phyloP scores from a whole-genome alignment of 2,329 filamentous ascomycete genomes.

The Macroventuria anomochaeta region DNA sequence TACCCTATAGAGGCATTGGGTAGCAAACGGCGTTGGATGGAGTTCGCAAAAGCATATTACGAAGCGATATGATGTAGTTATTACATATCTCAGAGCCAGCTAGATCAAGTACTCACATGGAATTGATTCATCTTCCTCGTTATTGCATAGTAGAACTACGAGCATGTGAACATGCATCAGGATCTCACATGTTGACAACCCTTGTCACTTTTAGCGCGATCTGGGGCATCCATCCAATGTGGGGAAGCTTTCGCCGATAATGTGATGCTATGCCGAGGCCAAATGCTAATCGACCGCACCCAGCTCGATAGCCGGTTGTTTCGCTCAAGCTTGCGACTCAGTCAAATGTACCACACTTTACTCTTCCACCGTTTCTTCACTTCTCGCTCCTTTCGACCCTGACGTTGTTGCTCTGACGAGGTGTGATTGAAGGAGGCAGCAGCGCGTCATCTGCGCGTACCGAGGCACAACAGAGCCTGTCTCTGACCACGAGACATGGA shows the following conservation, averaged over 20 bases:
- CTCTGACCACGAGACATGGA: constrained; percentile 35
- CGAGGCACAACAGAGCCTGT: constrained; percentile 31
- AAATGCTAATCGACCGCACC: constrained; percentile 29
- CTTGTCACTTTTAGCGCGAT: constrained; percentile 27
- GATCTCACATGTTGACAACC: constrained; percentile 38
- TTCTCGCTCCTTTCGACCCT: not conserved
- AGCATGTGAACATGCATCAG: constrained; percentile 25
- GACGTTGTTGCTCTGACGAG: not conserved
- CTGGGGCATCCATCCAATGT: constrained; percentile 26
- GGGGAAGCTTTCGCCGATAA: constrained; percentile 40
- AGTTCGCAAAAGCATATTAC: constrained; percentile 17
- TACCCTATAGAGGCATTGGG: constrained; percentile 11
- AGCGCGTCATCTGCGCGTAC: constrained; percentile 22
- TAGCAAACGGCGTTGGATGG: constrained; percentile 15
- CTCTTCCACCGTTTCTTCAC: not conserved
- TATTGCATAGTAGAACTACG: not conserved
- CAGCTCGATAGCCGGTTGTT: constrained; percentile 23
- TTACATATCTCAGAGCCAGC: not conserved
- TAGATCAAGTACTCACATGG: not conserved
- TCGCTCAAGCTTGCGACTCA: constrained; percentile 12
- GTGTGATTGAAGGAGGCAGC: not conserved
- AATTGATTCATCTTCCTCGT: too few relatives aligned
- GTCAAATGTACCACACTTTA: constrained; percentile 11
- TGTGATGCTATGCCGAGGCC: constrained; percentile 47
- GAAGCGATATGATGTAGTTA: not conserved